Evolutionary conservation across 345 rosid genomes (phyloP).

Genomic region (Excoecaria cochinchinensis): DNA sequence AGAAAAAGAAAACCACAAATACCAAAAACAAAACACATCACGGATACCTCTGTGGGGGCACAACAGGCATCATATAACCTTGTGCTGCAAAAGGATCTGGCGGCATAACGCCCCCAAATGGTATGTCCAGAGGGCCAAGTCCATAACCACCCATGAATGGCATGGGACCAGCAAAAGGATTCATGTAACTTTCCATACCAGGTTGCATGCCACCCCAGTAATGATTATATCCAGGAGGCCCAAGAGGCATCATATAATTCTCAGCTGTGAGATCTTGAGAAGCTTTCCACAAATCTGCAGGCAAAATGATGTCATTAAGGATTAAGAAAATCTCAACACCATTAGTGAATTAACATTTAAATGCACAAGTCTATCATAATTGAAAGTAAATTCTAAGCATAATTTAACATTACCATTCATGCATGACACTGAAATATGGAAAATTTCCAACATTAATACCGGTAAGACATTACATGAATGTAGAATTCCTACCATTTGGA

Average conservation of each 20-base stretch:
- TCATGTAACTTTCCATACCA: constrained; percentile 60
- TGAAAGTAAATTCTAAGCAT: neutral
- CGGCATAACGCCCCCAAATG: constrained; percentile 55
- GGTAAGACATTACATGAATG: neutral
- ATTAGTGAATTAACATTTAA: constrained; percentile 2
- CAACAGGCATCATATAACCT: constrained; percentile 57
- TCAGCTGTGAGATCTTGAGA: constrained; percentile 63
- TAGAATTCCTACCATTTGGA: constrained; percentile 42
- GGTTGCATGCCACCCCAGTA: constrained; percentile 81
- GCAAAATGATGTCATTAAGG: constrained; percentile 10
- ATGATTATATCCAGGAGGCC: constrained; percentile 63
- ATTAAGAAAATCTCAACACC: constrained; percentile 1
- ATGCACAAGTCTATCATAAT: neutral
- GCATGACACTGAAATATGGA: neutral
- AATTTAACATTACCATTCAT: too few relatives aligned
- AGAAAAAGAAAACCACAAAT: neutral
- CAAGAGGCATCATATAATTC: constrained; percentile 82
- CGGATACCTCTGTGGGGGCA: constrained; percentile 60
- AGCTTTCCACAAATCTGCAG: constrained; percentile 69
- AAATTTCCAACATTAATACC: neutral
- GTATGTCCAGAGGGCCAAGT: constrained; percentile 59
- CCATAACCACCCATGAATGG: constrained; percentile 67
- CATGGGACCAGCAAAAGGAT: constrained; percentile 51
- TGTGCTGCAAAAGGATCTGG: constrained; percentile 64
- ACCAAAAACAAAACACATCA: neutral